phyloP scores from a whole-genome alignment of 2,329 filamentous ascomycete species.

The Cryphonectria carpinicola region DNA sequence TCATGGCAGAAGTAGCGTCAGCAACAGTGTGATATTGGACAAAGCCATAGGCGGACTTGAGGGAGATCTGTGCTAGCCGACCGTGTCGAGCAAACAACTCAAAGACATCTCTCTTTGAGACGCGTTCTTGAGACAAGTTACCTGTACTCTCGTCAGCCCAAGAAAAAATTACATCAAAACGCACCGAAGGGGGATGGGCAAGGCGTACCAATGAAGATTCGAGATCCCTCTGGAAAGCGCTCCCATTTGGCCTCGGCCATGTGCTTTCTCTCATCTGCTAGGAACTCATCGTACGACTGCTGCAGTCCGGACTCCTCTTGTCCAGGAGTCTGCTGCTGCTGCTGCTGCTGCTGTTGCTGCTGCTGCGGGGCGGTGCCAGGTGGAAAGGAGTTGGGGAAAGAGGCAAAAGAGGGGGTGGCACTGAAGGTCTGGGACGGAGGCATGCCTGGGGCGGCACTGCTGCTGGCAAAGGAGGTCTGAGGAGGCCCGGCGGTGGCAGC shows the following conservation, averaged over 20 bases:
- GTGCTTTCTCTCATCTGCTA: conserved; percentile 73
- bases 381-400: conserved; percentile 28
- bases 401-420: conserved; percentile 25
- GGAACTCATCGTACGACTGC: conserved; percentile 72
- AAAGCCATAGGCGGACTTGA: conserved; percentile 96
- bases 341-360: no score
- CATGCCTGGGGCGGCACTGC: conserved; percentile 21
- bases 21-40: conserved; percentile 84
- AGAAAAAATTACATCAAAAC: no score
- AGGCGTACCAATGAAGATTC: conserved; percentile 75
- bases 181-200: background rate
- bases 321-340: conserved; percentile 17
- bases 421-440: conserved; percentile 23
- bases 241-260: conserved; percentile 82
- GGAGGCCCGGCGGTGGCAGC: conserved; percentile 19
- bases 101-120: conserved; percentile 92
- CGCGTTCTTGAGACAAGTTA: conserved; percentile 89
- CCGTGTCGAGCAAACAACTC: conserved; percentile 87
- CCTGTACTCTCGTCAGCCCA: conserved; percentile 52
- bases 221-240: conserved; percentile 74
- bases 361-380: conserved; percentile 22
- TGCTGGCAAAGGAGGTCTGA: conserved; percentile 23
- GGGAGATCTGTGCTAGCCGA: conserved; percentile 88
- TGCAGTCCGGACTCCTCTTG: conserved; percentile 46
- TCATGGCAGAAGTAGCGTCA: conserved; percentile 76